phyloP scores from a whole-genome alignment of 495 filamentous ascomycete species.

The Penicillium lividum region DNA sequence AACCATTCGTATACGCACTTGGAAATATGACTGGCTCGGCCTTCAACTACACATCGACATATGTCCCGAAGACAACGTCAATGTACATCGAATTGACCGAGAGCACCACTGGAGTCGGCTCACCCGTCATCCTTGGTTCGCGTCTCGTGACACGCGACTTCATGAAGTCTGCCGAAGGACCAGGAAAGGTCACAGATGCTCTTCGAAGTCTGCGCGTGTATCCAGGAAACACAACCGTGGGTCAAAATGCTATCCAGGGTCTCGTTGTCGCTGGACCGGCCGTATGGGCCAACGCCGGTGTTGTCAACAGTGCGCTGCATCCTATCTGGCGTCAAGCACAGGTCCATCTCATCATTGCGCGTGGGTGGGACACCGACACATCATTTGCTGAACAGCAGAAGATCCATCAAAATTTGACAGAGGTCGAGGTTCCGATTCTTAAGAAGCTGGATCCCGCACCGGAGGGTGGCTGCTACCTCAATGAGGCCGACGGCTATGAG shows the following conservation, averaged over 20 bases:
- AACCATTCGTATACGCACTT: not conserved
- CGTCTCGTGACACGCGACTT: constrained; percentile 1
- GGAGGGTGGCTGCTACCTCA: constrained; percentile 48
- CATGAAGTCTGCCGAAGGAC: constrained; percentile 1
- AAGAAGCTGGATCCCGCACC: constrained; percentile 37
- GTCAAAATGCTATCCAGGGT: not conserved
- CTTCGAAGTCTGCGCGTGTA: not conserved
- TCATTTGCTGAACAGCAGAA: constrained; percentile 27
- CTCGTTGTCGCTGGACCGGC: not conserved
- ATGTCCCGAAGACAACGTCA: not conserved
- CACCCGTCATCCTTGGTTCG: not conserved
- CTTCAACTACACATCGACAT: not conserved
- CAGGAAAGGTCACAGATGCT: not conserved
- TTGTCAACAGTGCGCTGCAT: constrained; percentile 5
- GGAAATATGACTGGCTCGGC: not conserved
- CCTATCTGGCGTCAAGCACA: constrained; percentile 34
- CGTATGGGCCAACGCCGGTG: constrained; percentile 1
- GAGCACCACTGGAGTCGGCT: not conserved
- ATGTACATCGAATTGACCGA: not conserved
- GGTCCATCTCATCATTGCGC: constrained; percentile 24
- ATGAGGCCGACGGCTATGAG: constrained; percentile 52
- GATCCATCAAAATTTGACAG: constrained; percentile 40
- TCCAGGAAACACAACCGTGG: not conserved
- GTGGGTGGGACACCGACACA: constrained; percentile 18
- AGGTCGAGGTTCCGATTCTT: constrained; percentile 41